A percentile compares a stretch with the other conserved stretches of the same genome.
Evolutionary conservation across 2,329 filamentous ascomycete genomes (phyloP).

Genomic region (Talaromyces albobiverticillius): DNA sequence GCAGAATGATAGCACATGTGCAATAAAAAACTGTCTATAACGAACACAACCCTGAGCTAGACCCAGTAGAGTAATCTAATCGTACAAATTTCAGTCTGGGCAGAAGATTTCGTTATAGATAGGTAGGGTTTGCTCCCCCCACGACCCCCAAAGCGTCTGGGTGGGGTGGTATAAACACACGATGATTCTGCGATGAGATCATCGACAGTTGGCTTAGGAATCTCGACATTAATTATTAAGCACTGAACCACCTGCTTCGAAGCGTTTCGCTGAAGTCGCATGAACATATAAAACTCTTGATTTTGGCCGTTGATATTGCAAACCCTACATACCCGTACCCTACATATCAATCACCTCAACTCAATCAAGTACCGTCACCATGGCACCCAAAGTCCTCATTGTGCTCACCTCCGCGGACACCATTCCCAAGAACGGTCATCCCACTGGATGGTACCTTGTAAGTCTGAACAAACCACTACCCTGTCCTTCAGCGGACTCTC

Average conservation of each 20-base stretch:
- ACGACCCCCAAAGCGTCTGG: no score
- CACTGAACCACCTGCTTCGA: background rate
- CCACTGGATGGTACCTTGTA: conserved; percentile 71
- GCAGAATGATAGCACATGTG: background rate
- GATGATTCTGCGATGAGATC: conserved; percentile 6
- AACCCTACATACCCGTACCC: no score
- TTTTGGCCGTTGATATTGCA: no score
- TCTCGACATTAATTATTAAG: no score
- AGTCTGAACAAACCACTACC: conserved; percentile 15
- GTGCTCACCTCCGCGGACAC: conserved; percentile 64
- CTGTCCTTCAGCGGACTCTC: background rate
- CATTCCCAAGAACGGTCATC: conserved; percentile 42
- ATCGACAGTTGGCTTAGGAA: background rate
- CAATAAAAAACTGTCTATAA: no score
- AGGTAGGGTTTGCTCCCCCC: no score
- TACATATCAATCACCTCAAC: background rate
- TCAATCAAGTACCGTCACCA: background rate
- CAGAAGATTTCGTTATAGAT: no score
- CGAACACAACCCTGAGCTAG: no score
- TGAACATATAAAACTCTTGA: background rate
- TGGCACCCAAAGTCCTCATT: conserved; percentile 61
- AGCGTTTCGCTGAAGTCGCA: background rate
- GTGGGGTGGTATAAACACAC: background rate
- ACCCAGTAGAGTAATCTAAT: no score
- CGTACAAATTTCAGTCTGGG: no score